Conservation (phyloP, 495 filamentous ascomycete genomes). For the Penicillium herquei region DNA sequence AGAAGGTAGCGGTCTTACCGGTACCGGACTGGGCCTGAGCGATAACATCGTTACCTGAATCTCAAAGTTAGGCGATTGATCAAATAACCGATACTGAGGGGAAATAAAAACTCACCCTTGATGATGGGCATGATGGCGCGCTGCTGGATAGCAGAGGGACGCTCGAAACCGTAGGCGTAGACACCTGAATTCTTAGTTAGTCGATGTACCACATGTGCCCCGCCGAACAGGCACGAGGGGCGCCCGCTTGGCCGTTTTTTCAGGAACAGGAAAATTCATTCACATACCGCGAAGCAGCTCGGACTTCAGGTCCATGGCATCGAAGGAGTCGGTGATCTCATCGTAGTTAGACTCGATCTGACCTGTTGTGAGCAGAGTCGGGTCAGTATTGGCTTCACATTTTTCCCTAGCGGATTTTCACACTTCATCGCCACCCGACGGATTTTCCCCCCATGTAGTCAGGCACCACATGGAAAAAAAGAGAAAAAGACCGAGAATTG, state of each 20-base stretch:
- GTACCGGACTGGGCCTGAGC: conserved; percentile 99
- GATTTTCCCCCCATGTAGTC: not conserved
- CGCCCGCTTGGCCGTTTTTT: not conserved
- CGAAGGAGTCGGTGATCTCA: conserved; percentile 98
- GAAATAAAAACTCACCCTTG: conserved; percentile 71
- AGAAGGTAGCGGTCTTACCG: conserved; percentile 99
- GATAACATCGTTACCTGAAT: conserved; percentile 90
- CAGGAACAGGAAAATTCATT: conserved; percentile 1
- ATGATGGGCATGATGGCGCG: conserved; percentile 99
- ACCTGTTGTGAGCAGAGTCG: conserved; percentile 51
- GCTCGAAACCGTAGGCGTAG: conserved; percentile 99
- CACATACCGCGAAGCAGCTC: conserved; percentile 94
- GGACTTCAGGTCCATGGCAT: conserved; percentile 92
- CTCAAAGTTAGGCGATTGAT: conserved; percentile 11
- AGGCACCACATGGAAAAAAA: not conserved
- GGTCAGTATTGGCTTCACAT: conserved; percentile 1
- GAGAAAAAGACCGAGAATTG: not conserved
- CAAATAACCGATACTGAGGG: conserved; percentile 19
- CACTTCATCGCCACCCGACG: not conserved
- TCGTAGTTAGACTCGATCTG: conserved; percentile 99
- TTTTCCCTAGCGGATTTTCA: not conserved
- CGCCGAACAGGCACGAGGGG: conserved; percentile 9
- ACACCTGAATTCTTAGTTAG: conserved; percentile 64
- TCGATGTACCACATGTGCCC: conserved; percentile 22
- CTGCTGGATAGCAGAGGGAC: conserved; percentile 98